These are phyloP conservation scores for Sclerotinia trifoliorum DNA, from an alignment of 2,329 filamentous ascomycete species.

Conservation along the genomic window DNA sequence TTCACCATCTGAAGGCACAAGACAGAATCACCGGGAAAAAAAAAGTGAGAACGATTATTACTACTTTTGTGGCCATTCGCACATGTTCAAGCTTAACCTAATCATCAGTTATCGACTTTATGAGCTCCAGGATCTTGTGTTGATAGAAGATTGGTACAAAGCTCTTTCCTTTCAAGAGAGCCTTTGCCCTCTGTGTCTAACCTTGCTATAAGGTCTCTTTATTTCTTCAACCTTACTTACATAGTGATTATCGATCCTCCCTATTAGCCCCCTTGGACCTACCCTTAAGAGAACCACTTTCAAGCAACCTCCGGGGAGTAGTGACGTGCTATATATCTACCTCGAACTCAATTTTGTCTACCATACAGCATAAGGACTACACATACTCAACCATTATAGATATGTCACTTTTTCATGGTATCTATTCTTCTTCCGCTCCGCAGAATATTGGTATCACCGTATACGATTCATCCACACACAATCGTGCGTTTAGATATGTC, in stretches of 20 bases:
- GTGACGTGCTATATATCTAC: not conserved
- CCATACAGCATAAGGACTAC: not conserved
- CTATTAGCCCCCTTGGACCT: not conserved
- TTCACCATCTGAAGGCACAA: not conserved
- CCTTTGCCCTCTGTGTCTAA: not conserved
- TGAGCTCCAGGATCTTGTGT: not conserved
- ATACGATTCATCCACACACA: not conserved
- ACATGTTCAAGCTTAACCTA: not conserved
- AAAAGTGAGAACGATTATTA: not conserved
- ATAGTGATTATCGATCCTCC: not conserved
- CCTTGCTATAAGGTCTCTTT: not conserved
- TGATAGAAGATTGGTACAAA: not conserved
- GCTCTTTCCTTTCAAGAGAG: not conserved
- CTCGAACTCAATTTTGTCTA: not conserved
- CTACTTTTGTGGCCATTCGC: not conserved
- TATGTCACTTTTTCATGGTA: constrained; percentile 7
- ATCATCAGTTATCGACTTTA: not conserved
- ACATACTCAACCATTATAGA: not conserved
- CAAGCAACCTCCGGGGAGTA: too few species aligned
- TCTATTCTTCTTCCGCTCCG: constrained; percentile 3
- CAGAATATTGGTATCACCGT: not conserved
- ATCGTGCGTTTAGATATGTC: not conserved
- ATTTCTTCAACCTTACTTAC: not conserved
- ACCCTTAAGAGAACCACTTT: not conserved
- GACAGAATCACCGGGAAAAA: too few species aligned